A percentile compares a stretch with the other conserved stretches of the same genome.
Evolutionary conservation across 192 early-diverging fungal genomes (phyloP).

Genomic region (Backusella australiensis): DNA sequence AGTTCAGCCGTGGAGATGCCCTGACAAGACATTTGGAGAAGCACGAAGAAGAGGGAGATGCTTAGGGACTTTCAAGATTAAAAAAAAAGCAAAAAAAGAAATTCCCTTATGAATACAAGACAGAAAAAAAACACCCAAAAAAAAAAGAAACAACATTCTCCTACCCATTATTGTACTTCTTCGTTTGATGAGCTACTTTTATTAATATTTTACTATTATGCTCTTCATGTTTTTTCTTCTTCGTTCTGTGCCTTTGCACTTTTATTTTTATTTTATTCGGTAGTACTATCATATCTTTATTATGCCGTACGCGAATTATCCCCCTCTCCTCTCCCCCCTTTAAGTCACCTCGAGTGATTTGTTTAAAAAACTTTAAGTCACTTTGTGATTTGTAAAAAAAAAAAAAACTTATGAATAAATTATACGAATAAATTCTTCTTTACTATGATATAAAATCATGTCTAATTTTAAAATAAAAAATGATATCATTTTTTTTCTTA

Average conservation of each 20-base stretch:
- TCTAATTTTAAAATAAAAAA: not conserved
- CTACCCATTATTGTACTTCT: too few relatives aligned
- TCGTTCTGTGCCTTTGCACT: not conserved
- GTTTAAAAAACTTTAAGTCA: too few relatives aligned
- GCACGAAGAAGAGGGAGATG: not conserved
- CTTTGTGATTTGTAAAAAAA: not conserved
- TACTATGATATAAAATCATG: too few relatives aligned
- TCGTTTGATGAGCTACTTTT: too few relatives aligned
- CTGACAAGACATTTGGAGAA: conserved; percentile 49
- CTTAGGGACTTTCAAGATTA: not conserved
- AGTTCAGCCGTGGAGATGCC: conserved; percentile 69
- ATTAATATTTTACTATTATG: too few relatives aligned
- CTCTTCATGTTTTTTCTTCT: not conserved
- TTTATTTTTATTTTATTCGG: not conserved
- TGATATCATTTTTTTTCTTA: not conserved
- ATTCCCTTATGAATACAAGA: too few relatives aligned
- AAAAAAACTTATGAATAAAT: not conserved
- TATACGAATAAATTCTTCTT: too few relatives aligned
- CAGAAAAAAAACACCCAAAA: too few relatives aligned
- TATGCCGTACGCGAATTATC: not conserved
- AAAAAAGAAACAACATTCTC: too few relatives aligned
- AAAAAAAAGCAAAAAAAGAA: too few relatives aligned
- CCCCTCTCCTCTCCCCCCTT: not conserved
- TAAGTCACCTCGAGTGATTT: not conserved
- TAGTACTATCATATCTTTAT: not conserved